Evolutionary conservation across 805 yeast genomes (phyloP).

Genomic region (Hemisphaericaspora nanyangensis): DNA sequence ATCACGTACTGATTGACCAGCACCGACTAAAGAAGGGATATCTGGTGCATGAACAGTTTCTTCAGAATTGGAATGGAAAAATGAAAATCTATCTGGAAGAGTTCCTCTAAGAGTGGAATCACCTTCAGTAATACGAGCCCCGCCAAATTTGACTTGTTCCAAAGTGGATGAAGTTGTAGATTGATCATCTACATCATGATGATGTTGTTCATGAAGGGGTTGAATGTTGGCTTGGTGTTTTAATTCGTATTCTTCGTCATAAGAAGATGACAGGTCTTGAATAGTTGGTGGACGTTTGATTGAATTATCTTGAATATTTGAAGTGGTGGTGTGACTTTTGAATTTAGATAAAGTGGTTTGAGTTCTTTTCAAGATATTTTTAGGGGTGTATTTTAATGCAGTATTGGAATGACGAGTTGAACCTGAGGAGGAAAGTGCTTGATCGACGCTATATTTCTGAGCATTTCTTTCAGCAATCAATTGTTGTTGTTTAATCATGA

Average conservation of each 20-base stretch:
- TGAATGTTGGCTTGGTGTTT: background rate
- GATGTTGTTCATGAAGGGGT: background rate
- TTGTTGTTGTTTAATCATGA: constrained; percentile 21
- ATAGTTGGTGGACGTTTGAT: background rate
- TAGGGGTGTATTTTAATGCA: constrained; percentile 63
- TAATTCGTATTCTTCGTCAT: background rate
- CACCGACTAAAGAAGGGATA: constrained; percentile 68
- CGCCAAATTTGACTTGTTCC: constrained; percentile 40
- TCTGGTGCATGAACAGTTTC: constrained; percentile 90
- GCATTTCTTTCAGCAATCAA: constrained; percentile 18
- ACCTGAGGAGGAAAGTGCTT: background rate
- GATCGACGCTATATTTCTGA: constrained; percentile 6
- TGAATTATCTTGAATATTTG: background rate
- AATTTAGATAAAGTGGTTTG: constrained; percentile 2
- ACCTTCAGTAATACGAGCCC: constrained; percentile 29
- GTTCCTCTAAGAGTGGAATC: constrained; percentile 1
- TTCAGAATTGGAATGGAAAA: constrained; percentile 76
- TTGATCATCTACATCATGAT: background rate
- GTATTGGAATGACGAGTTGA: background rate
- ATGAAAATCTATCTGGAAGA: constrained; percentile 74
- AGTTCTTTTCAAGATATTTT: constrained; percentile 22
- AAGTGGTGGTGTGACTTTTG: background rate
- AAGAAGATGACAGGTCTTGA: background rate
- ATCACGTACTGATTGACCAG: constrained; percentile 62
- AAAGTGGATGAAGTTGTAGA: constrained; percentile 11